Percentiles rank a stretch among this genome's conserved stretches.
Evolutionary conservation across 1,139 yeast species (phyloP).

Genomic region (Kazachstania sp.): DNA sequence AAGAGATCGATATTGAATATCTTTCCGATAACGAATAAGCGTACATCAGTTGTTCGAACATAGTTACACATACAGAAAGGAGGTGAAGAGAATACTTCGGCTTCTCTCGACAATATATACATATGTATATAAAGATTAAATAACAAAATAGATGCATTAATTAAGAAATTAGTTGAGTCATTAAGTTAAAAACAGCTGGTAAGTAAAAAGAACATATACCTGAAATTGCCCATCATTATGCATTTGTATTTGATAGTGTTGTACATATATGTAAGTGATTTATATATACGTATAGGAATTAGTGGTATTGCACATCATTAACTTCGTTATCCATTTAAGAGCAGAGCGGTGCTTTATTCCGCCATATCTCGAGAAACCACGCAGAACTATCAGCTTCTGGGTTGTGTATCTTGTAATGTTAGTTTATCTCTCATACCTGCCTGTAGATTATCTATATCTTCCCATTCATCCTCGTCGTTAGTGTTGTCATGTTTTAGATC

Average conservation of each 20-base stretch:
- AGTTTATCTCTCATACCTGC: slow-evolving; percentile 13
- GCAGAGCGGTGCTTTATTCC: too few relatives aligned
- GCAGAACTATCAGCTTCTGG: not conserved
- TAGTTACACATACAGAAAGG: not conserved
- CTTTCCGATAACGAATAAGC: slow-evolving; percentile 6
- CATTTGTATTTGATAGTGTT: not conserved
- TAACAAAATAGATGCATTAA: too few relatives aligned
- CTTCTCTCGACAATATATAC: too few relatives aligned
- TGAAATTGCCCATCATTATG: not conserved
- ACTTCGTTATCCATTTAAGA: not conserved
- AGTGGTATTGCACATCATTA: not conserved
- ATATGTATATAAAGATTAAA: too few relatives aligned
- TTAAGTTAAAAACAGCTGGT: not conserved
- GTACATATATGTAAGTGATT: too few relatives aligned
- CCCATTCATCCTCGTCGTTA: slow-evolving; percentile 34
- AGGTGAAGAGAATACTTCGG: too few relatives aligned
- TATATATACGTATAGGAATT: too few relatives aligned
- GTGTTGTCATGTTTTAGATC: slow-evolving; percentile 12
- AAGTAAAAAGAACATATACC: not conserved
- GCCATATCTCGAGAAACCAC: not conserved
- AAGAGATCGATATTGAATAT: slow-evolving; percentile 29
- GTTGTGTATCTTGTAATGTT: not conserved
- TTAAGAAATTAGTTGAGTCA: too few relatives aligned
- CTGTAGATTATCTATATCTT: slow-evolving; percentile 28
- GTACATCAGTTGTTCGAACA: not conserved